phyloP scores from a whole-genome alignment of 805 yeast genomes.

The Saccharomycopsis guyanensis region DNA sequence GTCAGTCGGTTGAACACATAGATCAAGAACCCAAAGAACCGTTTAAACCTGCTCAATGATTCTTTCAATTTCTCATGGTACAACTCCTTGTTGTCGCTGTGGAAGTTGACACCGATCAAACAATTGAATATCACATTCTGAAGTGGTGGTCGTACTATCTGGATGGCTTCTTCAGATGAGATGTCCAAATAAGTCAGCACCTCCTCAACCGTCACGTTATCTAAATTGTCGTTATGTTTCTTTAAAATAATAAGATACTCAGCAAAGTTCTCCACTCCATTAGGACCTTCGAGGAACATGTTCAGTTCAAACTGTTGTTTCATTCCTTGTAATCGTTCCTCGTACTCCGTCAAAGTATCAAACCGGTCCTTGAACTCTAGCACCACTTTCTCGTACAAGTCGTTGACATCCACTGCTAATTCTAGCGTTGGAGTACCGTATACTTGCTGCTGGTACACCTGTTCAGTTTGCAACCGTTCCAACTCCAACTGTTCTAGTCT shows the following conservation, averaged over 20 bases:
- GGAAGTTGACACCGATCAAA: conserved; percentile 12
- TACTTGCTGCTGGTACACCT: conserved; percentile 5
- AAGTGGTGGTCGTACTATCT: conserved; percentile 10
- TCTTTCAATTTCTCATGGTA: conserved; percentile 2
- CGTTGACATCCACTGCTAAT: conserved; percentile 41
- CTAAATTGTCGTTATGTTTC: background rate
- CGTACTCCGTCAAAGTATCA: conserved; percentile 28
- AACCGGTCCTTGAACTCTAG: conserved; percentile 31
- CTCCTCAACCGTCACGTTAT: background rate
- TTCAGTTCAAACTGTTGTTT: conserved; percentile 17
- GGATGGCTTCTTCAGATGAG: conserved; percentile 8
- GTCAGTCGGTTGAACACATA: conserved; percentile 48
- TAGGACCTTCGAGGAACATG: conserved; percentile 4
- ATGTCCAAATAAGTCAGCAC: conserved; percentile 6
- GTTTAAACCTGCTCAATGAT: conserved; percentile 25
- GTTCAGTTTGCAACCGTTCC: conserved; percentile 5
- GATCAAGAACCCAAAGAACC: conserved; percentile 42
- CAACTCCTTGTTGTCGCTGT: background rate
- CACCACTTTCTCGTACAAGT: conserved; percentile 48
- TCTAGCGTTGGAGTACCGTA: conserved; percentile 6
- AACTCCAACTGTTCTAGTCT: conserved; percentile 8
- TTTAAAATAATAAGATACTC: conserved; percentile 12
- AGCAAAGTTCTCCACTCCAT: background rate
- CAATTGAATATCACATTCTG: conserved; percentile 14
- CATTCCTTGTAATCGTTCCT: conserved; percentile 27